Evolutionary conservation across 1,284 basidiomycete species (phyloP).

Genomic region (Apiotrichum laibachii): DNA sequence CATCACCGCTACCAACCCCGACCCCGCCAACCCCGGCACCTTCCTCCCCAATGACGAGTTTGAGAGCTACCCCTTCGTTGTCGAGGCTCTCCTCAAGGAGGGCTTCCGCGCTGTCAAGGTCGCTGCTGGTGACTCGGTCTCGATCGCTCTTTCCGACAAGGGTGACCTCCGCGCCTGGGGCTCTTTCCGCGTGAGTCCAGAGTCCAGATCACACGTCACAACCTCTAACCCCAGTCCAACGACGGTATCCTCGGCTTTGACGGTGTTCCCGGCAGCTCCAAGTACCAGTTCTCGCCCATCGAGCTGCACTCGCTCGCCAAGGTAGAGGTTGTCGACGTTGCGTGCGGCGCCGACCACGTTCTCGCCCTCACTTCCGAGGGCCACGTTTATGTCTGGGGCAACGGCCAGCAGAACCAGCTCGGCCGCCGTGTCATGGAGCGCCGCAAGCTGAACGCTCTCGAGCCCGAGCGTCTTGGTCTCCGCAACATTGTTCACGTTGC

Average conservation of each 20-base stretch:
- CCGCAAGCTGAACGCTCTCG: conserved; percentile 70
- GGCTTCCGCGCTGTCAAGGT: conserved; percentile 76
- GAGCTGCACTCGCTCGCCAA: conserved; percentile 50
- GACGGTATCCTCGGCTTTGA: conserved; percentile 86
- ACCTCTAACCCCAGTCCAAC: conserved; percentile 53
- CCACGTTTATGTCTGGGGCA: conserved; percentile 72
- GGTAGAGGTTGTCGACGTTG: conserved; percentile 64
- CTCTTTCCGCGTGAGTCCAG: conserved; percentile 72
- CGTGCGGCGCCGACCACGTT: conserved; percentile 81
- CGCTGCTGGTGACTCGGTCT: conserved; percentile 79
- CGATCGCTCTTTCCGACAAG: conserved; percentile 70
- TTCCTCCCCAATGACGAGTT: conserved; percentile 72
- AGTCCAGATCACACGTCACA: not conserved
- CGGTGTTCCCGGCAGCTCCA: conserved; percentile 54
- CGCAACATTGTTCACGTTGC: conserved; percentile 68
- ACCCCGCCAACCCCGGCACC: conserved; percentile 58
- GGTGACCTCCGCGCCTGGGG: conserved; percentile 88
- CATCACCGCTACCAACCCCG: conserved; percentile 66
- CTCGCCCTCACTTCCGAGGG: conserved; percentile 81
- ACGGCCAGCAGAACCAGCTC: conserved; percentile 80
- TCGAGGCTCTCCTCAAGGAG: conserved; percentile 68
- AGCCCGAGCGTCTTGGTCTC: conserved; percentile 73
- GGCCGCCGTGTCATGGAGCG: conserved; percentile 80
- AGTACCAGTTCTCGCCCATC: conserved; percentile 53
- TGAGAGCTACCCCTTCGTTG: conserved; percentile 69